Evolutionary conservation across 2,329 filamentous ascomycete species (phyloP).

Genomic region (Eurotiales sp.): DNA sequence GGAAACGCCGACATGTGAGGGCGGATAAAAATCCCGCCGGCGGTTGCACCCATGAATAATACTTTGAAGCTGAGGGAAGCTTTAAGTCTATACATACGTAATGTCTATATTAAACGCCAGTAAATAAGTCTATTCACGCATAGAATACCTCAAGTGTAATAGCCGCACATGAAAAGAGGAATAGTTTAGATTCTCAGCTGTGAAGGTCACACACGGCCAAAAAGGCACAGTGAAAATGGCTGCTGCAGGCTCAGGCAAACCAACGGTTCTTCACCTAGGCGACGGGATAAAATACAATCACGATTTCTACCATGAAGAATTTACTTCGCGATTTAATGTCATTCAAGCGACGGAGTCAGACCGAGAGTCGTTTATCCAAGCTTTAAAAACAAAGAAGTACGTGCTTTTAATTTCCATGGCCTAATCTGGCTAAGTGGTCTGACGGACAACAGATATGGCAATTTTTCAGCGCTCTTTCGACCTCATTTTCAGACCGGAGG

Average conservation of each 20-base stretch:
- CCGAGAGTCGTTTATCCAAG: conserved; percentile 37
- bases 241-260: conserved; percentile 20
- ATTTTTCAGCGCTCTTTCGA: conserved; percentile 50
- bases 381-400: conserved; percentile 27
- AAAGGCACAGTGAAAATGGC: background rate
- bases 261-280: conserved; percentile 43
- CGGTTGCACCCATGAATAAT: no score
- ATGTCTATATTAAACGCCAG: no score
- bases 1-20: background rate
- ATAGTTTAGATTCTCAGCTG: no score
- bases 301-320: conserved; percentile 36
- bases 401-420: background rate
- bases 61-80: no score
- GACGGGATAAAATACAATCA: conserved; percentile 49
- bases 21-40: conserved; percentile 1
- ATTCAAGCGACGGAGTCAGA: conserved; percentile 37
- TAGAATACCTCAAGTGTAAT: no score
- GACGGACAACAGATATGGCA: conserved; percentile 33
- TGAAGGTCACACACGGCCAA: no score
- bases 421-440: background rate
- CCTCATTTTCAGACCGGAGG: conserved; percentile 63
- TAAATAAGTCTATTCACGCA: no score
- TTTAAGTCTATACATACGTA: no score
- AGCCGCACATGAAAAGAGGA: no score
- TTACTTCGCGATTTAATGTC: conserved; percentile 39